Base-by-base conservation (phyloP, 495 filamentous ascomycete genomes). In the Neurospora sp. region DNA sequence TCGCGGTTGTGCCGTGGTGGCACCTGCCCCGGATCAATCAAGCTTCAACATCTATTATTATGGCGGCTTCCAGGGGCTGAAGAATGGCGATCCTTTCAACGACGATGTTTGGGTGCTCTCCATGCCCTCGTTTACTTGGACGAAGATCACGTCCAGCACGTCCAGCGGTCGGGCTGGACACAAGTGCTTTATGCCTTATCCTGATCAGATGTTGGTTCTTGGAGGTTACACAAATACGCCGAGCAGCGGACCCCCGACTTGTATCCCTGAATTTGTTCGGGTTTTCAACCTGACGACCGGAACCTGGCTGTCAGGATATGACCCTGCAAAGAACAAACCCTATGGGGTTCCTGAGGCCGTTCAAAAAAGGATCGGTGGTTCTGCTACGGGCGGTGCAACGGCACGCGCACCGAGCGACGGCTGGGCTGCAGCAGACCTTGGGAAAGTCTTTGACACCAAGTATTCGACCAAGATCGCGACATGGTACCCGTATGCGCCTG, bases 121-220 rank as follows among this genome's bases (percentile, higher is more conserved):
- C 0, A 78, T 95, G 18, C 93, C 93, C 1, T 89, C 91, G 0
- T 95, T 95, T 79, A 88, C 82, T n/a, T 95, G 93, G 93, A 88
- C 88, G 42, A 87, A 88, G 76, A 84, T 90, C 14, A 85, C 86
- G 40, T 79, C 78, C 0, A 88, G 90, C 5, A 82, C 72, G 0
- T 60, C 70, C 4, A 76, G 88, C 72, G 89, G 82, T 12, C 88
- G 92, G 41, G 88, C 84, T 23, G 86, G 86, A 1, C 92, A 93
- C 76, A 84, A 87, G 76, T 93, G 91, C 75, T 82, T 91, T 42
- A 89, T 84, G 79, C 87, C 90, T 1, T 93, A 92, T 74, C 90
- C 91, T 4, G 90, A 93, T 76, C 88, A 92, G 76, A 92, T 94
- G 91, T 80, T 93, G 74, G 85, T 87, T 0, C 79, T 94, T n/a